A percentile compares a stretch with the other conserved stretches of the same genome.
Evolutionary conservation across 345 rosid genomes (phyloP).

Genomic region (Hypericum perforatum): DNA sequence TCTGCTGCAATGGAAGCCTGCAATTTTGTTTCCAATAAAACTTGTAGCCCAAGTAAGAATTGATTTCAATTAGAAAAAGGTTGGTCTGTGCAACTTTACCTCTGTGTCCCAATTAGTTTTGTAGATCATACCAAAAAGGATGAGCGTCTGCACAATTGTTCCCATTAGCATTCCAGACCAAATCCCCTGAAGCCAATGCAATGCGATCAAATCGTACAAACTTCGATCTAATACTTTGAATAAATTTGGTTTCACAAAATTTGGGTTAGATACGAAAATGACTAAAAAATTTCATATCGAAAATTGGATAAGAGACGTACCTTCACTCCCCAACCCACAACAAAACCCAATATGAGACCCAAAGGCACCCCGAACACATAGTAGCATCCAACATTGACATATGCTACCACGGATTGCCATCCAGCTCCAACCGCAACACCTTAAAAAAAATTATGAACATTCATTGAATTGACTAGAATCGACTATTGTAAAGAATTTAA

Average conservation of each 20-base stretch:
- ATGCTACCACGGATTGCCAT: slow-evolving; percentile 43
- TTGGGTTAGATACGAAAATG: too few species aligned
- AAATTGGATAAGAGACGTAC: slow-evolving; percentile 8
- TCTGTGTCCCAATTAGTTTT: slow-evolving; percentile 65
- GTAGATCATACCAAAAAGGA: slow-evolving; percentile 46
- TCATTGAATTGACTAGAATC: too few species aligned
- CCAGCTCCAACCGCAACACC: slow-evolving; percentile 48
- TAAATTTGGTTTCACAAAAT: too few species aligned
- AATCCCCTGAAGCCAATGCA: slow-evolving; percentile 38
- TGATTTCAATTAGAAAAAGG: neutral
- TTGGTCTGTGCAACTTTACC: slow-evolving; percentile 13
- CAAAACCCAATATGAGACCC: slow-evolving; percentile 33
- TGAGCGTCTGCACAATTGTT: slow-evolving; percentile 43
- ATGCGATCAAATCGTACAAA: too few species aligned
- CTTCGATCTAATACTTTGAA: too few species aligned
- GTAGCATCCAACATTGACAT: slow-evolving; percentile 39
- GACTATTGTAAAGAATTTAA: too few species aligned
- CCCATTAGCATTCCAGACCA: slow-evolving; percentile 73
- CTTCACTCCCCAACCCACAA: slow-evolving; percentile 20
- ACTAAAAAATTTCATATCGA: too few species aligned
- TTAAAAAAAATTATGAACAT: too few species aligned
- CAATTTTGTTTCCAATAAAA: neutral
- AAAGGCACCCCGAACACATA: slow-evolving; percentile 32
- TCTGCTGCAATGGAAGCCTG: slow-evolving; percentile 11
- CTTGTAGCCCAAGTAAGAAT: too few species aligned